These are phyloP conservation scores for Lepidium campestre DNA, from an alignment of 441 rosid genomes.

Conservation along the genomic window DNA sequence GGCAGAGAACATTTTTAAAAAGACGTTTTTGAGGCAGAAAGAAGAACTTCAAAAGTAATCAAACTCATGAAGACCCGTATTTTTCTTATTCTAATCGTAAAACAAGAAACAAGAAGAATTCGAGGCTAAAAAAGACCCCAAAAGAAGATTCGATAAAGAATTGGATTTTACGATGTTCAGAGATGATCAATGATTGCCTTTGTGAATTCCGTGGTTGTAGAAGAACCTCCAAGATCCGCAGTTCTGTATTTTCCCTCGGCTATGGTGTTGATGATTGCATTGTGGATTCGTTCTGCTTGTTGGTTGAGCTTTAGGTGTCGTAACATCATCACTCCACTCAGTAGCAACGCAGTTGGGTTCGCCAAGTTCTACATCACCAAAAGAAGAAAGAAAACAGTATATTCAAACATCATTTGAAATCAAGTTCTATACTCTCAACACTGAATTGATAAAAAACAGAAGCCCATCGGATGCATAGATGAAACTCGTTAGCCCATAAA, in stretches of 20 bases:
- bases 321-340: slow-evolving; percentile 85
- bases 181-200: slow-evolving; percentile 79
- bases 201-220: slow-evolving; percentile 81
- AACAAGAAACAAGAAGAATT: neutral
- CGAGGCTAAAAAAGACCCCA: neutral
- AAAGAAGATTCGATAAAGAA: slow-evolving; percentile 13
- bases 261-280: slow-evolving; percentile 78
- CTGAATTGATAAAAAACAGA: no score
- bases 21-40: slow-evolving; percentile 1
- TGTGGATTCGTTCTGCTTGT: slow-evolving; percentile 76
- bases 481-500: neutral
- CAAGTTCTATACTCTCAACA: neutral
- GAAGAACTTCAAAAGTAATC: slow-evolving; percentile 3
- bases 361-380: slow-evolving; percentile 55
- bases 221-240: slow-evolving; percentile 82
- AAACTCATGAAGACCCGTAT: slow-evolving; percentile 7
- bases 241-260: slow-evolving; percentile 88
- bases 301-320: slow-evolving; percentile 74
- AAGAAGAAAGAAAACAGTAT: neutral
- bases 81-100: slow-evolving; percentile 3
- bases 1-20: neutral
- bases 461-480: neutral
- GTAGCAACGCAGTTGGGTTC: slow-evolving; percentile 85
- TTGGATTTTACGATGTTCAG: slow-evolving; percentile 21
- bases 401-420: slow-evolving; percentile 2